Percentiles rank a stretch among this genome's conserved stretches.
These are phyloP conservation scores for Starmerella bombi DNA, from an alignment of 805 yeast species.

Conservation along the genomic window DNA sequence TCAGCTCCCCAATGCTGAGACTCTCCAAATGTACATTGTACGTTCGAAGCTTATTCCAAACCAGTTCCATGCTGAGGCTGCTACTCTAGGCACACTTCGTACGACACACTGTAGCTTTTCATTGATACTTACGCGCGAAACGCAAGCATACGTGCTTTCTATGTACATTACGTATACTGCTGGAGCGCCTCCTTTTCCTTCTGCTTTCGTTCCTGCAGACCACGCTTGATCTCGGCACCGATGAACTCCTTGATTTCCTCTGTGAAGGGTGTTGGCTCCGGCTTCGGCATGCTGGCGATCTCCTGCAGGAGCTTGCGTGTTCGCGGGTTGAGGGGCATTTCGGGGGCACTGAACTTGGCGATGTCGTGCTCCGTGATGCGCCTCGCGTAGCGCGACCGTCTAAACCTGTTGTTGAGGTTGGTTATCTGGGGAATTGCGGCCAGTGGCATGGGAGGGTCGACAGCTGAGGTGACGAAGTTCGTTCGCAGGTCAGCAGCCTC, in stretches of 20 bases:
- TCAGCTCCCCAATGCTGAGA: too few relatives aligned
- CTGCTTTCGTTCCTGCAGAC: constrained; percentile 14
- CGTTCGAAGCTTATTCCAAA: background rate
- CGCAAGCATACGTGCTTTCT: background rate
- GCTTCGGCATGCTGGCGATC: constrained; percentile 23
- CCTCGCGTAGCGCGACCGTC: constrained; percentile 36
- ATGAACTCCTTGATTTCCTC: constrained; percentile 44
- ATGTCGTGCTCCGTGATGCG: constrained; percentile 50
- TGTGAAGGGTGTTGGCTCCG: constrained; percentile 32
- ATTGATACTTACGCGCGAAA: background rate
- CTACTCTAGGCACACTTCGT: constrained; percentile 1
- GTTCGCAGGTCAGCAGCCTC: constrained; percentile 57
- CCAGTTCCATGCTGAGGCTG: background rate
- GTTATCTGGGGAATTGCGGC: constrained; percentile 57
- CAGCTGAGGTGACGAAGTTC: constrained; percentile 53
- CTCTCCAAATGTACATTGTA: too few relatives aligned
- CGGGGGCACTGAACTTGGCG: constrained; percentile 50
- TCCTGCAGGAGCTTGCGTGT: constrained; percentile 31
- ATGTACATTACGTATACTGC: constrained; percentile 11
- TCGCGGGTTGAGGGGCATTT: constrained; percentile 58
- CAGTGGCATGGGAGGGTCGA: constrained; percentile 54
- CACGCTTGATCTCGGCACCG: constrained; percentile 29
- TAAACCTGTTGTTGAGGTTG: constrained; percentile 59
- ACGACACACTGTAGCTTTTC: constrained; percentile 1
- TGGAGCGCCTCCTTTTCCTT: constrained; percentile 14